phyloP scores from a whole-genome alignment of 768 basidiomycete genomes.

The Kwoniella heveanensis region DNA sequence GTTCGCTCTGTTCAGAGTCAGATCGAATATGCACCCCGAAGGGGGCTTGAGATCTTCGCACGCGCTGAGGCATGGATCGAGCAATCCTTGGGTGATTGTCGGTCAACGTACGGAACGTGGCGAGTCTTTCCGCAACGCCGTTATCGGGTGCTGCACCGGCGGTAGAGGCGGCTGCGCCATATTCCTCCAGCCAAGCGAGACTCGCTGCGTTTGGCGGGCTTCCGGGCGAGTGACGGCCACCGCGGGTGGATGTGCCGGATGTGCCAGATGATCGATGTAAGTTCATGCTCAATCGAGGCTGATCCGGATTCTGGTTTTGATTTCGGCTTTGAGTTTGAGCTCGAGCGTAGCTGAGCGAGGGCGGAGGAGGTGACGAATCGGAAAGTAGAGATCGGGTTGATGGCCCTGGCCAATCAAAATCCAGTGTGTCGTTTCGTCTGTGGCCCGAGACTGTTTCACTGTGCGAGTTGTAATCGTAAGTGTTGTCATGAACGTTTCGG shows the following conservation, averaged over 20 bases:
- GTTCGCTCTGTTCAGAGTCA: conserved; percentile 15
- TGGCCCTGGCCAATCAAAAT: neutral
- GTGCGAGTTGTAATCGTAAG: neutral
- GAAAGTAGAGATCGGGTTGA: neutral
- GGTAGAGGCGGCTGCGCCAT: neutral
- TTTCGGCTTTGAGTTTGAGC: neutral
- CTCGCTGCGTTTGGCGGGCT: conserved; percentile 13
- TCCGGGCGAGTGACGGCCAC: neutral
- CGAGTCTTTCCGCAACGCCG: neutral
- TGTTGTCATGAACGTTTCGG: neutral
- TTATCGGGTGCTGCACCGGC: neutral
- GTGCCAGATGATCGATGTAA: no score
- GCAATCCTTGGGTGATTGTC: neutral
- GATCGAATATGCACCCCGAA: neutral
- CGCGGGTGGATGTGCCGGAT: neutral
- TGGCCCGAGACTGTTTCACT: neutral
- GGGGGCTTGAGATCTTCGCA: neutral
- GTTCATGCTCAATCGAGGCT: no score
- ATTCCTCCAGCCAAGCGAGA: conserved; percentile 19
- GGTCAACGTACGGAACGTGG: neutral
- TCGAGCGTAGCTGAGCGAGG: conserved; percentile 11
- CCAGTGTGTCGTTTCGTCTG: neutral
- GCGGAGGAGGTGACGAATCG: conserved; percentile 8
- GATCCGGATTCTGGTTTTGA: no score
- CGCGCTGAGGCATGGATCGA: neutral